These are phyloP conservation scores for Salvia splendens DNA, from an alignment of 257 asterid genomes.

Conservation along the genomic window DNA sequence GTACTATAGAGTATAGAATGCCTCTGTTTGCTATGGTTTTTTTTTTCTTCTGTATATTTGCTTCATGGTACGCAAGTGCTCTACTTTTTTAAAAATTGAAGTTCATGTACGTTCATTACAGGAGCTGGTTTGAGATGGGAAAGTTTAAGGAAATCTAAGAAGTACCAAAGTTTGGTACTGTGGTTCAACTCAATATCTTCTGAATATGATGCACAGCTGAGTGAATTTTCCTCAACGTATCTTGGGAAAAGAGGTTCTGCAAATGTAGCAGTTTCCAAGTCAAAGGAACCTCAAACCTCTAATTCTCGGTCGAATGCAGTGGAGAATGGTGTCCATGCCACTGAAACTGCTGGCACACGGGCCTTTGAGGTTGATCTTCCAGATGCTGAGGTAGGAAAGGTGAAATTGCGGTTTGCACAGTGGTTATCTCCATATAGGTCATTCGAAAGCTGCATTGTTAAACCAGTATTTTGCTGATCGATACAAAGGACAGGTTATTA, in stretches of 20 bases:
- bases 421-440: conserved; percentile 96
- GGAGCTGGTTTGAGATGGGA: conserved; percentile 93
- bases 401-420: conserved; percentile 82
- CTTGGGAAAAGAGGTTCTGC: conserved; percentile 61
- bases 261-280: conserved; percentile 55
- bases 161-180: conserved; percentile 78
- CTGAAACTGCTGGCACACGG: conserved; percentile 34
- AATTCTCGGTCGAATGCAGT: conserved; percentile 37
- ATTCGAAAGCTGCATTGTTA: conserved; percentile 87
- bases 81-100: too few relatives aligned
- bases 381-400: conserved; percentile 77
- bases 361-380: conserved; percentile 80
- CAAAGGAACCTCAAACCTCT: conserved; percentile 56
- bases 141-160: conserved; percentile 81
- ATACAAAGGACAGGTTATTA: conserved; percentile 69
- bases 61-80: background rate
- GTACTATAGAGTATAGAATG: background rate
- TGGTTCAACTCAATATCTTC: conserved; percentile 82
- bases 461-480: conserved; percentile 87
- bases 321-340: conserved; percentile 44
- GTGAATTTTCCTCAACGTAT: conserved; percentile 53
- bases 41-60: background rate
- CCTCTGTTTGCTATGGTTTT: background rate
- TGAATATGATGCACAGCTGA: conserved; percentile 58
- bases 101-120: conserved; percentile 26